phyloP scores from a whole-genome alignment of 257 asterid species.

The Nicotiana benthamiana region DNA sequence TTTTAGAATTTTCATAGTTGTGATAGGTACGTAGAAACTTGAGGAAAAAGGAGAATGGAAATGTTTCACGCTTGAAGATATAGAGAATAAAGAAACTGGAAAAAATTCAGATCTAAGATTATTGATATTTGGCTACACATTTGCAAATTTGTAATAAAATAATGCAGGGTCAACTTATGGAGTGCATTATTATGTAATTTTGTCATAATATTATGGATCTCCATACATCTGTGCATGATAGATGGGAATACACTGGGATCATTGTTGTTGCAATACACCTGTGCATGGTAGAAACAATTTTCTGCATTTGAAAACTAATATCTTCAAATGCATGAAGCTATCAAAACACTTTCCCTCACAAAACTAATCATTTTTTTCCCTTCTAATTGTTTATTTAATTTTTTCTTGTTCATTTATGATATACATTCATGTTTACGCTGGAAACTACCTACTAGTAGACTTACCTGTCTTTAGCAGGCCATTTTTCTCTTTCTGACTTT shows the following conservation, averaged over 20 bases:
- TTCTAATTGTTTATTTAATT: not conserved
- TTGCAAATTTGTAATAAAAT: too few relatives aligned
- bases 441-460: not conserved
- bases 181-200: too few relatives aligned
- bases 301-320: not conserved
- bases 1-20: too few relatives aligned
- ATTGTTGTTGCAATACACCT: not conserved
- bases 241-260: not conserved
- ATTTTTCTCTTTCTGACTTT: not conserved
- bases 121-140: too few relatives aligned
- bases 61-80: too few relatives aligned
- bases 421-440: not conserved
- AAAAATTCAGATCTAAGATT: too few relatives aligned
- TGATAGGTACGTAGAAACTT: too few relatives aligned
- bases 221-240: not conserved
- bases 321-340: not conserved
- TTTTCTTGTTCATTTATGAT: not conserved
- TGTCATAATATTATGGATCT: not conserved
- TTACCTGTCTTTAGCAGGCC: not conserved
- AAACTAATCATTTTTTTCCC: not conserved
- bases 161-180: too few relatives aligned
- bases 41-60: too few relatives aligned
- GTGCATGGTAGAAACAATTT: not conserved
- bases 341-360: not conserved
- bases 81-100: too few relatives aligned